Conservation (phyloP, 169 alveolate genomes). For the Plasmodium cynomolgi region DNA sequence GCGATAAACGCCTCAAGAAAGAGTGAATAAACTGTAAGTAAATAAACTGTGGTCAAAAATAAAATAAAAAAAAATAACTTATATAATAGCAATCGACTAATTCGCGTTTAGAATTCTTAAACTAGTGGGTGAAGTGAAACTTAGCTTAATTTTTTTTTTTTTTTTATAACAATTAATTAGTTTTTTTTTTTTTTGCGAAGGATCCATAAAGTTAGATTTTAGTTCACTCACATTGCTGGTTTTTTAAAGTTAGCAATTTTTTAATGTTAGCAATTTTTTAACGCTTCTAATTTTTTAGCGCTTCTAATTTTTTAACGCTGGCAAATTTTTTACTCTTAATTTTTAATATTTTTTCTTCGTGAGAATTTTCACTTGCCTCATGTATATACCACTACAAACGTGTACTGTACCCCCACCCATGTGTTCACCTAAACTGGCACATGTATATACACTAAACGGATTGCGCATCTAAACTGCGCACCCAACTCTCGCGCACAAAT, state of each 20-base stretch:
- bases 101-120: background rate
- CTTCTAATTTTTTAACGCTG: background rate
- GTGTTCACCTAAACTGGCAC: background rate
- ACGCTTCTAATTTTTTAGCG: no score
- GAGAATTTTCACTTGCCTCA: background rate
- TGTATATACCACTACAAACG: background rate
- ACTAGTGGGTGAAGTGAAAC: background rate
- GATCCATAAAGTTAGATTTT: background rate
- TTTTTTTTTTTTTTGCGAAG: background rate
- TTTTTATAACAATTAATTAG: no score
- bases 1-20: background rate
- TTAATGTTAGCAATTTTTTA: no score
- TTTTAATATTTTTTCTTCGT: background rate
- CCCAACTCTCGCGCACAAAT: background rate
- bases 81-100: background rate
- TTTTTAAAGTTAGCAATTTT: background rate
- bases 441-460: background rate
- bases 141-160: no score
- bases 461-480: background rate
- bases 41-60: no score
- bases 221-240: background rate
- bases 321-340: background rate
- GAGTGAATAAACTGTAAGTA: background rate
- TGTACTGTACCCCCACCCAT: background rate
- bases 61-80: no score